Evolutionary conservation across 129 eudicot genomes (phyloP), one percentile per base, ranked within the genome.

Genomic region (Chrysanthemum lavandulifolium): DNA sequence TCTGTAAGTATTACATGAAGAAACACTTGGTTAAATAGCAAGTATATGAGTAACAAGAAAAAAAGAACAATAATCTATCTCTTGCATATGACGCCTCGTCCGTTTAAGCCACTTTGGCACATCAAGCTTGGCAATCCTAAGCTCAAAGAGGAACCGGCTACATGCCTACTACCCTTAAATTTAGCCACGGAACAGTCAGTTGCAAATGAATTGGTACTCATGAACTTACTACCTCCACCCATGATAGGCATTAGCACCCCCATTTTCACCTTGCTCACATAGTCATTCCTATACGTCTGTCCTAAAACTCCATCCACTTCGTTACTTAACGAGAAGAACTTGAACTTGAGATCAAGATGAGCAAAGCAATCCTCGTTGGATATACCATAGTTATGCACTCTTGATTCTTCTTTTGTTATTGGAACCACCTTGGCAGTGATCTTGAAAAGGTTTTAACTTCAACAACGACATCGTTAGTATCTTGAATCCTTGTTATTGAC

Each of bases 281-380:
- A 91, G 14, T 82, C 85, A 10, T 31, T 63, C 50, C 78, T 68
- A 10, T 91, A 91, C 0, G 92, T 88, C 16, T 88, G 91, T 5
- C 97, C 97, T 48, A 91, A 60, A 66, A 90, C 83, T 8, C 96
- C 90, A 11, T 76, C 77, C 58, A 84, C 97, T 27, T 75, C 67
- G 9, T 64, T 80, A 59, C 82, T 91, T 33, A 87, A 19, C 0
- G 95, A 75, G 58, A 56, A 74, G 76, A 91, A 88, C 73, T 87
- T 91, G 79, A 91, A 91, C 47, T 92, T 92, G 18, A 91, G 72
- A 53, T 91, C 88, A 50, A 91, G 97, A 81, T 90, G 97, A 7
- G 97, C 97, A 74, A 87, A 90, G 69, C 89, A 81, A 65, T 90
- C 91, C 10, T 87, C 87, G 10, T 65, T 12, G 0, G 87, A 79